Evolutionary conservation across 2,329 filamentous ascomycete species (phyloP), one percentile per base, ranked within the genome.

Genomic region (Talaromyces sp.): DNA sequence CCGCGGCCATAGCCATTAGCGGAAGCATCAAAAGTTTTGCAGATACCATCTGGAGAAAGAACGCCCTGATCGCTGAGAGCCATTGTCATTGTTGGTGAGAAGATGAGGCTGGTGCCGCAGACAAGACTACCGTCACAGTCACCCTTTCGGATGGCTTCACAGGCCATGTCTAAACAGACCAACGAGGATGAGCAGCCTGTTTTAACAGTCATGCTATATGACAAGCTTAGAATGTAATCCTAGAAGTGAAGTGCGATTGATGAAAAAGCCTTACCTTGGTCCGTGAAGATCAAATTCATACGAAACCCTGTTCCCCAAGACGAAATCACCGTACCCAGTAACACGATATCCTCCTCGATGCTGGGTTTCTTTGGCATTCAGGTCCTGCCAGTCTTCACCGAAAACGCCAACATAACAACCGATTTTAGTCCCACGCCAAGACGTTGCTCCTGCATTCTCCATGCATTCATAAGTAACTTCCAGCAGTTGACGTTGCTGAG

Each of bases 1-100:
- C 81, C 83, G 1, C 83, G 77, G 27, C 76, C 83, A 71, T 79
- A 85, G 6, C 83, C 84, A 67, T 84, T 72, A 0, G 80, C 84
- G 0, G 68, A 69, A 0, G 68, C 70, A 69, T 80, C 78, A 71
- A 74, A 81, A 70, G 76, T 82, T 8, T 65, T 81, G 17, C 82
- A 60, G 1, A 17, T 13, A 2, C 37, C 57, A 11, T 86, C 79
- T 33, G 84, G 80, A 0, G 83, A 85, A 19, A 87, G 80, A 50
- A 86, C 72, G 70, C 81, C 69, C 19, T 73, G 66, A 19, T 75
- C 75, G 43, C 71, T 73, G 59, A 73, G 70, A 1, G 72, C 70
- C 5, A 77, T 70, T 60, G 71, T 77, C 61, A 73, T 71, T 9
- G 72, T 67, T 22, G 71, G 73, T 45, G 63, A 64, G 15, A 74